Evolutionary conservation across 495 filamentous ascomycete genomes (phyloP).

Genomic region (Tetracladium marchalianum): DNA sequence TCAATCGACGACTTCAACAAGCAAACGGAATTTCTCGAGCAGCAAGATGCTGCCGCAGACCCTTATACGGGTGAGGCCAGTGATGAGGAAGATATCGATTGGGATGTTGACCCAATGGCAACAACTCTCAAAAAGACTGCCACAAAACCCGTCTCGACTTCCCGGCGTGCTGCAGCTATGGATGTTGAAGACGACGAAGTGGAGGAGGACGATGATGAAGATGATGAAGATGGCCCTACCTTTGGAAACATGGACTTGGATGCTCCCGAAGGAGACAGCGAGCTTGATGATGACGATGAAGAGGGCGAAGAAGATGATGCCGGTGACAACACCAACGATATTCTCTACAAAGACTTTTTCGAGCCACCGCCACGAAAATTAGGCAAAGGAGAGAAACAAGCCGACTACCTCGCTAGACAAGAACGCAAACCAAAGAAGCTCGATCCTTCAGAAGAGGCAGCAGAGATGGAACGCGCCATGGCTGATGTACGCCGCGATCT

Average conservation of each 20-base stretch:
- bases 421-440: conserved; percentile 21
- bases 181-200: conserved; percentile 16
- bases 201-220: conserved; percentile 36
- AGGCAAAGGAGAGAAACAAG: conserved; percentile 34
- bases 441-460: conserved; percentile 34
- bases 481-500: conserved; percentile 82
- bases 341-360: conserved; percentile 87
- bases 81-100: conserved; percentile 81
- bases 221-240: conserved; percentile 64
- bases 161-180: conserved; percentile 8
- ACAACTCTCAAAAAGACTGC: neutral
- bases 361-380: conserved; percentile 68
- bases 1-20: conserved; percentile 97
- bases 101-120: conserved; percentile 61
- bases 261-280: conserved; percentile 41
- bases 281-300: conserved; percentile 42
- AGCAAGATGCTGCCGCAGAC: conserved; percentile 60
- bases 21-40: conserved; percentile 76
- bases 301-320: conserved; percentile 36
- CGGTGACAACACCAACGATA: conserved; percentile 65
- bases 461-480: conserved; percentile 76
- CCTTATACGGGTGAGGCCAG: conserved; percentile 43
- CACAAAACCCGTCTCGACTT: conserved; percentile 8
- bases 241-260: conserved; percentile 61
- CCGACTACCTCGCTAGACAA: conserved; percentile 21